Evolutionary conservation across 495 filamentous ascomycete species (phyloP).

Genomic region (Xylaria acuta): DNA sequence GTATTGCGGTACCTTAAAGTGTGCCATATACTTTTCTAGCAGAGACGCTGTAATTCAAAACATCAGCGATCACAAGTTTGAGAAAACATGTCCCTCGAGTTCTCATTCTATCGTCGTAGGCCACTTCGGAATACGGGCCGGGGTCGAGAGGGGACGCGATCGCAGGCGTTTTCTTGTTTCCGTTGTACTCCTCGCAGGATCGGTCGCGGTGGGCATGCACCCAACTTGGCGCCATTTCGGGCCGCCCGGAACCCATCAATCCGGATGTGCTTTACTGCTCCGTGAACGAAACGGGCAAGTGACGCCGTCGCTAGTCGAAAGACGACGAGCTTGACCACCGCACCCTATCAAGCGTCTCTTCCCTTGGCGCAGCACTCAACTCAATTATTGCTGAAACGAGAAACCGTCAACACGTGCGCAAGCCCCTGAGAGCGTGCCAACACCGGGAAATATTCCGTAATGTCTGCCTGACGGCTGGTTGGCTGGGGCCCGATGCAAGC

Average conservation of each 20-base stretch:
- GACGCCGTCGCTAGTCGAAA: constrained; percentile 20
- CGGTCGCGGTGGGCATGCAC: not conserved
- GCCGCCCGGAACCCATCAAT: constrained; percentile 20
- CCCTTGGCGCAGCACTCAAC: constrained; percentile 2
- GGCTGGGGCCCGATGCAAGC: not conserved
- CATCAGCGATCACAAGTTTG: not conserved
- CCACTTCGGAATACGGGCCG: constrained; percentile 15
- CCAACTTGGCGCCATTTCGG: constrained; percentile 25
- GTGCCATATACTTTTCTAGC: not conserved
- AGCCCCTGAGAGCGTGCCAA: not conserved
- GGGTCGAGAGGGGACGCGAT: constrained; percentile 1
- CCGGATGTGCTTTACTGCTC: constrained; percentile 13
- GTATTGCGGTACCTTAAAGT: not conserved
- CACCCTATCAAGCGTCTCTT: not conserved
- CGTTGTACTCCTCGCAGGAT: not conserved
- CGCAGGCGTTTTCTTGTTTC: not conserved
- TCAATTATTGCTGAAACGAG: constrained; percentile 4
- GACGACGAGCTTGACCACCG: not conserved
- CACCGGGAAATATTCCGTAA: constrained; percentile 19
- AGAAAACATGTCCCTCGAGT: not conserved
- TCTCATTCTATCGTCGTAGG: not conserved
- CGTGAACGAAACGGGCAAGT: constrained; percentile 30
- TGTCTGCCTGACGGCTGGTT: not conserved
- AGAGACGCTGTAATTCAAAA: not conserved
- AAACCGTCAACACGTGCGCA: not conserved